Conservation (phyloP, 163 green algal species). For the Chlorella variabilis region DNA sequence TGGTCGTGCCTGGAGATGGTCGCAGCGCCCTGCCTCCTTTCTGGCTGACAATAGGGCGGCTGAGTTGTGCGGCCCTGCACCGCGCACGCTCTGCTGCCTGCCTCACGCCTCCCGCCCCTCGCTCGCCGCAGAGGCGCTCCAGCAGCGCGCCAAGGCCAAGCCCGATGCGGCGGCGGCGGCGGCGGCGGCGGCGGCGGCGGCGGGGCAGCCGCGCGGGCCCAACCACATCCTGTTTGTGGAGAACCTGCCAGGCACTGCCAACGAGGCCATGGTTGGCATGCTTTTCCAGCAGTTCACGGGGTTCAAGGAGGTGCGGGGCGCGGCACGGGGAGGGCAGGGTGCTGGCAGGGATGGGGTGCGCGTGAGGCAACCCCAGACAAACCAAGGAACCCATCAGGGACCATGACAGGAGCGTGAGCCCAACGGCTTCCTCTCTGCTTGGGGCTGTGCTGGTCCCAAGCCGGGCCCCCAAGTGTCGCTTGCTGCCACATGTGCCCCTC, state of each 20-base stretch:
- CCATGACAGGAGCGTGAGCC: too few species aligned
- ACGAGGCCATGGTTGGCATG: slow-evolving; percentile 88
- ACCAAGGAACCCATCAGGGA: too few species aligned
- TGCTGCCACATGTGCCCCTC: too few species aligned
- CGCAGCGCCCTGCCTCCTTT: too few species aligned
- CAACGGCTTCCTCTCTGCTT: too few species aligned
- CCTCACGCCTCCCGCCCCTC: background rate
- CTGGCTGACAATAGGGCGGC: too few species aligned
- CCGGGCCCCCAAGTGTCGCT: too few species aligned
- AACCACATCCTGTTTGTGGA: slow-evolving; percentile 94
- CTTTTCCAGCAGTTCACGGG: slow-evolving; percentile 97
- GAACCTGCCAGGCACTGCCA: slow-evolving; percentile 90
- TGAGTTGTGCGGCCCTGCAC: too few species aligned
- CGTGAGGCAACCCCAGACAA: too few species aligned
- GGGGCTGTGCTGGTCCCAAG: too few species aligned
- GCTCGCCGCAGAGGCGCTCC: background rate
- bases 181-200: slow-evolving; percentile 29
- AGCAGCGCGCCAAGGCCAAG: background rate
- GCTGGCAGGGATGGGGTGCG: background rate
- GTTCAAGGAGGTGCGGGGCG: slow-evolving; percentile 80
- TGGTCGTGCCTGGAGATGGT: background rate
- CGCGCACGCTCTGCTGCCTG: too few species aligned
- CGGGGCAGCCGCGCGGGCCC: slow-evolving; percentile 27
- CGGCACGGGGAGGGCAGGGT: too few species aligned
- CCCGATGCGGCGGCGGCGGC: slow-evolving; percentile 21